Evolutionary conservation across 1,284 basidiomycete species (phyloP), one percentile per base, ranked within the genome.

Genomic region (Veloboletus limbatus): DNA sequence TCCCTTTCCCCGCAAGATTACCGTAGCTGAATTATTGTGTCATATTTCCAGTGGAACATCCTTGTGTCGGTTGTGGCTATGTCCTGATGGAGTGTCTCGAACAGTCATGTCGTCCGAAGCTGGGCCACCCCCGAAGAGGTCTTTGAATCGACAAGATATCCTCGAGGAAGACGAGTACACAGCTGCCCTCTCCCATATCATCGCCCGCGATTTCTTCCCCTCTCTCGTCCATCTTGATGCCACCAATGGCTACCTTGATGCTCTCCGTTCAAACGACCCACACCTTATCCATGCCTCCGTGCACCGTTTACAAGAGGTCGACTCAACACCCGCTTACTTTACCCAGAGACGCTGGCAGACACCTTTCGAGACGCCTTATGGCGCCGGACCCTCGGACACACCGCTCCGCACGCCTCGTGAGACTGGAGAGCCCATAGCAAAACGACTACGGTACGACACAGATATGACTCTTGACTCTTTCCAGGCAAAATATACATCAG

Each of bases 91-190:
- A 16, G 25, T 51, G 25, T 40, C 34, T 8, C 3, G 20, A 48
- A 18, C 44, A 4, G 26, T 38, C 57, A 67, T 66, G 60, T 57
- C 61, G 17, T 40, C 56, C 7, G 54, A 61, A 20, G 50, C 48
- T 41, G 51, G 50, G 13, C 57, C 52, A 56, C 60, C 55, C 44
- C 50, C 36, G 44, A 45, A 48, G 37, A 60, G 75, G 25, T 89
- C 87, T n/a, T 70, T 91, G 42, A 84, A 86, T 60, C 69, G 72
- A 17, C 88, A 91, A 60, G 60, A 74, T 7, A 74, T 91, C n/a
- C 78, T 91, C n/a, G 88, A 91, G 46, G 96, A 99, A 73, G 94
- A 98, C 56, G 91, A 93, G 60, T 99, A 99, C 66, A 95, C 92
- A 1, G 81, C 81, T 42, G 89, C 90, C 1, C 77, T 99, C n/a